Percentiles rank a stretch among this genome's conserved stretches.
phyloP scores from a whole-genome alignment of 225 moss, liverwort and hornwort genomes.

The Physcomitrellopsis africana region DNA sequence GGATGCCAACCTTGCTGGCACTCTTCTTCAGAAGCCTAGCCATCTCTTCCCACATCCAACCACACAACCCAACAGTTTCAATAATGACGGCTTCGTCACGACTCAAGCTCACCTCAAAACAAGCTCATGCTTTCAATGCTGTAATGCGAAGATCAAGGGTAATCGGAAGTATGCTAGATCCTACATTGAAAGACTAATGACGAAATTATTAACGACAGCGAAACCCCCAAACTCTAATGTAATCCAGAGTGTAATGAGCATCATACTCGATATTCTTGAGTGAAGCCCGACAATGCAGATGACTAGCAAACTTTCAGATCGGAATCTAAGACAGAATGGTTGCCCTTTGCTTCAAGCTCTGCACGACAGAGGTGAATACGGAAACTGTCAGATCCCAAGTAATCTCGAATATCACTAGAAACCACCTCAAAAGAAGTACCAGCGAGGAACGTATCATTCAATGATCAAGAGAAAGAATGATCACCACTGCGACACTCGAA shows the following conservation, averaged over 20 bases:
- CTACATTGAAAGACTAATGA: neutral
- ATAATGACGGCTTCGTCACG: neutral
- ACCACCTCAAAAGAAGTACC: no score
- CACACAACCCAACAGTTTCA: conserved; percentile 7
- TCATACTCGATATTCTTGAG: neutral
- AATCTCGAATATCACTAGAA: neutral
- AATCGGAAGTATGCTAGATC: neutral
- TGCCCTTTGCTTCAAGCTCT: conserved; percentile 28
- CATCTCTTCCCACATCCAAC: conserved; percentile 27
- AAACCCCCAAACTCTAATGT: neutral
- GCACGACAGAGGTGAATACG: conserved; percentile 19
- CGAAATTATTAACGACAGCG: neutral
- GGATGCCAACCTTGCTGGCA: conserved; percentile 46
- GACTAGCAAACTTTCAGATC: neutral
- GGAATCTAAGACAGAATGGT: neutral
- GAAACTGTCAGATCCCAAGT: neutral
- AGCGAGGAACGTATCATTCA: no score
- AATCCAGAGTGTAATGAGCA: neutral
- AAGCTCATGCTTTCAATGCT: no score
- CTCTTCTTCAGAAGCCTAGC: conserved; percentile 53
- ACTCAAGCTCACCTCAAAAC: neutral
- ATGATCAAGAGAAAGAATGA: neutral
- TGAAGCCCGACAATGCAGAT: neutral
- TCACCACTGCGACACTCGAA: neutral
- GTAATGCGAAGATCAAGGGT: neutral